Conservation (phyloP, 345 rosid genomes). For the Capsella bursapastoris region DNA sequence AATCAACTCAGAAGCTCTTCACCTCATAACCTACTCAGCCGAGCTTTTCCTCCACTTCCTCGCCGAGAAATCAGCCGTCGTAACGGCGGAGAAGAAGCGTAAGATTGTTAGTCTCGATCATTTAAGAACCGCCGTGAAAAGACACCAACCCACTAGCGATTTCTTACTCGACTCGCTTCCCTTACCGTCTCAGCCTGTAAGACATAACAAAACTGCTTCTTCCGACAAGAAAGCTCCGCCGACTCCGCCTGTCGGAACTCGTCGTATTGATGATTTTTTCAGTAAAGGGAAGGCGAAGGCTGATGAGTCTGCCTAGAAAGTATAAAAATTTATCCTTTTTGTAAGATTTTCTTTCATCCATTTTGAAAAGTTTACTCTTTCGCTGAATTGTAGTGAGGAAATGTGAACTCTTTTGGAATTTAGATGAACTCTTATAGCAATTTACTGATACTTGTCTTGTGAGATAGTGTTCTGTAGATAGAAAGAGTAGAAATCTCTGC, state of each 20-base stretch:
- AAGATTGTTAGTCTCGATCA: slow-evolving; percentile 73
- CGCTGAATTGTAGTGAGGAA: too few species aligned
- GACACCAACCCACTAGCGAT: slow-evolving; percentile 82
- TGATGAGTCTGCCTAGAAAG: slow-evolving; percentile 18
- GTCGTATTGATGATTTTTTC: slow-evolving; percentile 76
- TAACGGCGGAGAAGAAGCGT: slow-evolving; percentile 69
- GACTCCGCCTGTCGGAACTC: slow-evolving; percentile 54
- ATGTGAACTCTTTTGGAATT: too few species aligned
- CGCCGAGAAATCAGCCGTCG: slow-evolving; percentile 66
- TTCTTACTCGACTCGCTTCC: slow-evolving; percentile 91
- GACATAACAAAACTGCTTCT: slow-evolving; percentile 27
- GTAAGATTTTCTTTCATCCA: not conserved
- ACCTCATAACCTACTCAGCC: slow-evolving; percentile 61
- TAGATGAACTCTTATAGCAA: too few species aligned
- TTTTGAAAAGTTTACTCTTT: not conserved
- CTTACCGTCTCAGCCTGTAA: slow-evolving; percentile 47
- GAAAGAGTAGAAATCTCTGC: not conserved
- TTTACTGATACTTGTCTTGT: not conserved
- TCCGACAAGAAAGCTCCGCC: slow-evolving; percentile 38
- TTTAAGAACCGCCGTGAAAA: slow-evolving; percentile 64
- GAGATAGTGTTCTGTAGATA: not conserved
- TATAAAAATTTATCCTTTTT: not conserved
- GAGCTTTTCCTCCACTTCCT: slow-evolving; percentile 76
- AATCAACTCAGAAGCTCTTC: slow-evolving; percentile 79
- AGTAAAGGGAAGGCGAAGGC: slow-evolving; percentile 42